Percentiles rank a stretch among this genome's conserved stretches.
Evolutionary conservation across 441 rosid genomes (phyloP).

Genomic region (Croton setiger): DNA sequence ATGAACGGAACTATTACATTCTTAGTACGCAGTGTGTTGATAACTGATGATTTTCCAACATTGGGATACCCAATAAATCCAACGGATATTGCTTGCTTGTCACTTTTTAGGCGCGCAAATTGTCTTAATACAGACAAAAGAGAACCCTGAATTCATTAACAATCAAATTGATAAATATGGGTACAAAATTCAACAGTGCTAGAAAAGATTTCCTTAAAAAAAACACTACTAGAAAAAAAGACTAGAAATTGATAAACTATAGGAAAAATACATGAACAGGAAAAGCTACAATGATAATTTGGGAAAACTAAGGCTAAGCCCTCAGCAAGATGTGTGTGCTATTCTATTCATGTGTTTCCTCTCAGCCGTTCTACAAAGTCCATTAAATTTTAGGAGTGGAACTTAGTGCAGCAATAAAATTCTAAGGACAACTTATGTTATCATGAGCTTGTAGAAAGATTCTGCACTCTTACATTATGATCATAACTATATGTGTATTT

Average conservation of each 20-base stretch:
- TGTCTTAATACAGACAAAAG: constrained; percentile 87
- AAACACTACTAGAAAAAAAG: neutral
- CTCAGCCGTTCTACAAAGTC: no score
- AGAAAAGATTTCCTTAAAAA: no score
- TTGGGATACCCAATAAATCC: constrained; percentile 97
- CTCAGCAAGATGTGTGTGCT: no score
- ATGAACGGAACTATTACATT: constrained; percentile 40
- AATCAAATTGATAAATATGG: constrained; percentile 3
- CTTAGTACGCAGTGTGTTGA: constrained; percentile 89
- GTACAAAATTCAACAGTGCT: neutral
- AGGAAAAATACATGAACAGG: neutral
- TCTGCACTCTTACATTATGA: no score
- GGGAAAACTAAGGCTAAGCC: no score
- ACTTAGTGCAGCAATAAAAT: no score
- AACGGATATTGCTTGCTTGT: constrained; percentile 94
- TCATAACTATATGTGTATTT: no score
- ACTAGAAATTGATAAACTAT: neutral
- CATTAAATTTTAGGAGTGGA: no score
- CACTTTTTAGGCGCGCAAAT: constrained; percentile 82
- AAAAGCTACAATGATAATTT: no score
- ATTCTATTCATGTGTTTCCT: no score
- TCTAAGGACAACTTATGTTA: no score
- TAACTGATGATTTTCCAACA: constrained; percentile 95
- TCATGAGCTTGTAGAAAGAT: no score
- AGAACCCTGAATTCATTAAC: constrained; percentile 58